Percentiles rank a stretch among this genome's conserved stretches.
Evolutionary conservation across 139 green algal species (phyloP).

Genomic region (Chlamydomonas applanata): DNA sequence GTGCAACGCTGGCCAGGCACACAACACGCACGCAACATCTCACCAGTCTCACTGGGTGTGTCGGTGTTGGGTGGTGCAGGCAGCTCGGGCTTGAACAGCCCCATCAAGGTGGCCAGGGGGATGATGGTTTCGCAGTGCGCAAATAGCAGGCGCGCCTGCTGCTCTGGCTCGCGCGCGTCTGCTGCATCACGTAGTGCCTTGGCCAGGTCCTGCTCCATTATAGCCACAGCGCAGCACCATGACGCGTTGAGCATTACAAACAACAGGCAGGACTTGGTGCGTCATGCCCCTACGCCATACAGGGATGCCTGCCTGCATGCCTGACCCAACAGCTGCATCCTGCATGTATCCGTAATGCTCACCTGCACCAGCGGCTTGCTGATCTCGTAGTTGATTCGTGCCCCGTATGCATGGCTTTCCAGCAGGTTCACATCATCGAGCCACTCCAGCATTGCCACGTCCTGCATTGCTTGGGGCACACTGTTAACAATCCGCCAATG

Average conservation of each 20-base stretch:
- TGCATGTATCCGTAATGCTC: conserved; percentile 5
- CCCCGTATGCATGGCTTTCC: conserved; percentile 42
- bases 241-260: not conserved
- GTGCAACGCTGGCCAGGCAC: too few relatives aligned
- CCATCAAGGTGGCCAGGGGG: conserved; percentile 43
- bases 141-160: conserved; percentile 39
- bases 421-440: conserved; percentile 54
- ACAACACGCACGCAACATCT: too few relatives aligned
- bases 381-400: conserved; percentile 42
- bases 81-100: conserved; percentile 39
- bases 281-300: not conserved
- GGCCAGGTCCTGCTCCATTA: not conserved
- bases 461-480: conserved; percentile 6
- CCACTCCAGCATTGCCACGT: conserved; percentile 46
- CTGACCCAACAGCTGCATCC: not conserved
- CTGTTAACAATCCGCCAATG: not conserved
- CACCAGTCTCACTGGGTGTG: too few relatives aligned
- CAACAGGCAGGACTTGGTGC: not conserved
- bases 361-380: conserved; percentile 36
- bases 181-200: conserved; percentile 4
- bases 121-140: conserved; percentile 58
- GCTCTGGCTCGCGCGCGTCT: not conserved
- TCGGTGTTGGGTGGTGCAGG: too few relatives aligned
- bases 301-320: not conserved
- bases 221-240: not conserved